Evolutionary conservation across 2,329 filamentous ascomycete genomes (phyloP).

Genomic region (Beauveria scarabaeidicola): DNA sequence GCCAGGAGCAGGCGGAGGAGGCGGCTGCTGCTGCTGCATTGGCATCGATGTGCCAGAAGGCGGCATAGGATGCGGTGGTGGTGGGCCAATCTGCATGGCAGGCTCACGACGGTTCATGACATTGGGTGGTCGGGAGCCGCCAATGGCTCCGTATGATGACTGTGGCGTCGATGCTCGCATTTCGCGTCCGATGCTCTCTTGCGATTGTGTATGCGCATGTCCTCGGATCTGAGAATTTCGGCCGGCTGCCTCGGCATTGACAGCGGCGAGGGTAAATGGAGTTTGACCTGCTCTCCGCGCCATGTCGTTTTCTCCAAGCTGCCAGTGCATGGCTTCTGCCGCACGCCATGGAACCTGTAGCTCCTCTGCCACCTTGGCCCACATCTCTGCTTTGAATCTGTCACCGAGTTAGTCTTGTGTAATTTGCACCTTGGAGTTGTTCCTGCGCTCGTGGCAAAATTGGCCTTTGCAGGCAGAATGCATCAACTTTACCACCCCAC

Average conservation of each 20-base stretch:
- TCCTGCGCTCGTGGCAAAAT: background rate
- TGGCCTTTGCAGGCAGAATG: constrained; percentile 15
- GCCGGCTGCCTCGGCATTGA: constrained; percentile 36
- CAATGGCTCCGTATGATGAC: constrained; percentile 30
- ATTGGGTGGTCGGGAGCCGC: constrained; percentile 2
- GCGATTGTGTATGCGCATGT: constrained; percentile 37
- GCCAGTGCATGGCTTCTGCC: constrained; percentile 97
- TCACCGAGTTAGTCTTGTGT: background rate
- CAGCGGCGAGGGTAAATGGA: constrained; percentile 64
- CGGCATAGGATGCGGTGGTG: constrained; percentile 7
- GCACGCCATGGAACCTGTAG: constrained; percentile 93
- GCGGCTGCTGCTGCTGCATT: constrained; percentile 17
- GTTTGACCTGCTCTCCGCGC: constrained; percentile 81
- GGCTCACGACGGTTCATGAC: constrained; percentile 7
- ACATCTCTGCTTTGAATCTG: constrained; percentile 97
- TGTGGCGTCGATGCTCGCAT: constrained; percentile 33
- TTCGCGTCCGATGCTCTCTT: constrained; percentile 37
- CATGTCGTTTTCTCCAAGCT: constrained; percentile 90
- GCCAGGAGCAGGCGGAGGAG: constrained; percentile 27
- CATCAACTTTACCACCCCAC: background rate
- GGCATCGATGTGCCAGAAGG: constrained; percentile 10
- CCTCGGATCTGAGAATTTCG: constrained; percentile 30
- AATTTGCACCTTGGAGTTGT: background rate
- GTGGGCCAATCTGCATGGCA: constrained; percentile 1
- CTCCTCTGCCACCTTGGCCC: constrained; percentile 89